Conservation (phyloP, 306 rosid genomes). For the Castanospermum australe region DNA sequence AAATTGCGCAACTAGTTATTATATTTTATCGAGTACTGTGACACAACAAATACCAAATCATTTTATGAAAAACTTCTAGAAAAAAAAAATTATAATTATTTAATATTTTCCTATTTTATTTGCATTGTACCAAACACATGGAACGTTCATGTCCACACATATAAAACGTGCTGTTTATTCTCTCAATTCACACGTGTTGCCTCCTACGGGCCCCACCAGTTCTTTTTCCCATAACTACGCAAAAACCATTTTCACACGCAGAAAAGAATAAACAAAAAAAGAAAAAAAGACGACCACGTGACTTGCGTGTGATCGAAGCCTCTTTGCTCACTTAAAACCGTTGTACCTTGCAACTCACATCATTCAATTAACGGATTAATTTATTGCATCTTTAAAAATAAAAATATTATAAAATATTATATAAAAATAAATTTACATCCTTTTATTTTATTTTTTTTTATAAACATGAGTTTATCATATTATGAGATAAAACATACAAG, state of each 20-base stretch:
- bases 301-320: constrained; percentile 52
- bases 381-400: background rate
- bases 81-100: no score
- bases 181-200: constrained; percentile 39
- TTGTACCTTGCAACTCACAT: constrained; percentile 57
- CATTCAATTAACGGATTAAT: constrained; percentile 9
- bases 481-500: no score
- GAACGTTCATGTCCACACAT: constrained; percentile 3
- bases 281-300: constrained; percentile 47
- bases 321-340: constrained; percentile 22
- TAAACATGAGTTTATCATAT: no score
- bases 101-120: no score
- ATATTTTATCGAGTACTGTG: no score
- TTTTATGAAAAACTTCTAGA: no score
- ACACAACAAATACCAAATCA: no score
- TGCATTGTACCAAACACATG: constrained; percentile 11
- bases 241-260: background rate
- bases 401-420: no score
- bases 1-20: background rate
- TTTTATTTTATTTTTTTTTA: background rate
- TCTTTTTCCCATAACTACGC: constrained; percentile 19
- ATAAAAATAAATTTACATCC: no score
- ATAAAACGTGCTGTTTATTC: constrained; percentile 45
- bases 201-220: constrained; percentile 9
- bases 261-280: background rate